Evolutionary conservation across 345 rosid genomes (phyloP).

Genomic region (Balakata baccata): DNA sequence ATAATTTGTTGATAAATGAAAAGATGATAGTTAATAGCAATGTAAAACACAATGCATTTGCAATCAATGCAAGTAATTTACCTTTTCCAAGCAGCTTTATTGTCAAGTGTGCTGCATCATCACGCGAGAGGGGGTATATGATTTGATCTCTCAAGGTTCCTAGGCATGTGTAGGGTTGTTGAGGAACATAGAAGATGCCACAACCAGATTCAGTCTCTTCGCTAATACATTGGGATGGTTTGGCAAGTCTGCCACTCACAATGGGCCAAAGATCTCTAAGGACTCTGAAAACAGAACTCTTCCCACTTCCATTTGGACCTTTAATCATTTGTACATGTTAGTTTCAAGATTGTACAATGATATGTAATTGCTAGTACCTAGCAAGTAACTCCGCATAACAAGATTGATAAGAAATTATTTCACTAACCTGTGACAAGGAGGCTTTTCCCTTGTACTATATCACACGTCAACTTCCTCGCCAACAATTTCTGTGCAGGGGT

Average conservation of each 20-base stretch:
- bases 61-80: constrained; percentile 29
- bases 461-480: constrained; percentile 82
- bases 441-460: constrained; percentile 71
- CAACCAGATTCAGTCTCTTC: constrained; percentile 57
- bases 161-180: constrained; percentile 89
- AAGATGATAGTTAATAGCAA: no score
- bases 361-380: background rate
- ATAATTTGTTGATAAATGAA: background rate
- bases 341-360: constrained; percentile 21
- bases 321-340: constrained; percentile 24
- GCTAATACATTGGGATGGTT: constrained; percentile 54
- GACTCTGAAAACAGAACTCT: constrained; percentile 92
- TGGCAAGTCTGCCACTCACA: constrained; percentile 68
- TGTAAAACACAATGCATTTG: background rate
- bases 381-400: background rate
- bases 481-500: constrained; percentile 85
- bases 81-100: constrained; percentile 52
- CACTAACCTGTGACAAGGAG: constrained; percentile 90
- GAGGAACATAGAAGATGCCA: constrained; percentile 89
- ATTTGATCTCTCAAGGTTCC: constrained; percentile 99
- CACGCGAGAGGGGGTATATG: constrained; percentile 85
- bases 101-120: constrained; percentile 66
- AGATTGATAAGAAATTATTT: constrained; percentile 9
- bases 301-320: constrained; percentile 99
- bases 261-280: constrained; percentile 96